Conservation (phyloP, 257 asterid genomes). For the Parsonsia alboflavescens region DNA sequence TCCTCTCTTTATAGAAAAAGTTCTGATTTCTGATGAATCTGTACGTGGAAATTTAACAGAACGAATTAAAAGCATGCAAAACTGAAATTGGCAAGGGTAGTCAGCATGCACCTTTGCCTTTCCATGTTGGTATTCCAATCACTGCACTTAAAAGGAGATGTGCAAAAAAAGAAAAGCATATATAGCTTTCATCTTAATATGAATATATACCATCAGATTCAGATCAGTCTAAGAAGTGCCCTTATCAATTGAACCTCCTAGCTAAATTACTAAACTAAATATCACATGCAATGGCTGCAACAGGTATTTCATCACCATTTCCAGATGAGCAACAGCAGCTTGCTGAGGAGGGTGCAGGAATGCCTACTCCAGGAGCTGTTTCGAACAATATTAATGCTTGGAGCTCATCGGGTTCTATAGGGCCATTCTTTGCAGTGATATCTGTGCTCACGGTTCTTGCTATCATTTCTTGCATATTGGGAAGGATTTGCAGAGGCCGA, state of each 20-base stretch:
- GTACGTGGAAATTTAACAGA: neutral
- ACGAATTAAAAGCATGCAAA: neutral
- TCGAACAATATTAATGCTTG: slow-evolving; percentile 9
- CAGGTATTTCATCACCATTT: slow-evolving; percentile 18
- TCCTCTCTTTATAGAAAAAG: neutral
- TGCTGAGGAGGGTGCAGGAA: slow-evolving; percentile 17
- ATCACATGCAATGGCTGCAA: slow-evolving; percentile 21
- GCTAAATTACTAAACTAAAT: neutral
- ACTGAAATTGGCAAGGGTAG: neutral
- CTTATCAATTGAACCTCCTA: neutral
- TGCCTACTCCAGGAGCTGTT: slow-evolving; percentile 15
- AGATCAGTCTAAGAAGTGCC: neutral
- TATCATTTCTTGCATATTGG: slow-evolving; percentile 26
- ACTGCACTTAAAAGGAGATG: neutral
- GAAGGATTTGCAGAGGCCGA: slow-evolving; percentile 25
- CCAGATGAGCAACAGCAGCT: slow-evolving; percentile 23
- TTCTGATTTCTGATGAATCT: slow-evolving; percentile 8
- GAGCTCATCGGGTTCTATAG: slow-evolving; percentile 32
- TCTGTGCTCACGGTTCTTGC: slow-evolving; percentile 29
- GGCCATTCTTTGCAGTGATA: slow-evolving; percentile 36
- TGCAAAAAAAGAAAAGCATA: neutral
- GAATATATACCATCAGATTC: neutral
- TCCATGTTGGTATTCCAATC: slow-evolving; percentile 27
- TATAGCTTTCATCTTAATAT: neutral
- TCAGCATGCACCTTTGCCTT: slow-evolving; percentile 13